Evolutionary conservation across 1,284 basidiomycete genomes (phyloP).

Genomic region (Fomes fomentarius): DNA sequence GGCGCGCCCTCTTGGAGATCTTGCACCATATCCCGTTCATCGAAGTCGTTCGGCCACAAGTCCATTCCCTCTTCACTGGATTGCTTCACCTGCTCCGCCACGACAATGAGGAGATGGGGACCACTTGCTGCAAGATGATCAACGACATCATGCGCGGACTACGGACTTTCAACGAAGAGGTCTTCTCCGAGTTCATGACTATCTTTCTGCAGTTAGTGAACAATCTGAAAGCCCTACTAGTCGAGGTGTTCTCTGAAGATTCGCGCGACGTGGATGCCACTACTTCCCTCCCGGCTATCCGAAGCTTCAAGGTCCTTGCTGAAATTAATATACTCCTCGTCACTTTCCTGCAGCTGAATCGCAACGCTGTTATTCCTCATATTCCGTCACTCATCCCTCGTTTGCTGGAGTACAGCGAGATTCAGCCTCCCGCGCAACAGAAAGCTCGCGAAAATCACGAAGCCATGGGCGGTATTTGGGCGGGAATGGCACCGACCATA

Average conservation of each 20-base stretch:
- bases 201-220: conserved; percentile 79
- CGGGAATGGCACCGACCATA: conserved; percentile 82
- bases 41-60: conserved; percentile 78
- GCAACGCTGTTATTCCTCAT: conserved; percentile 67
- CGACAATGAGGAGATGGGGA: conserved; percentile 98
- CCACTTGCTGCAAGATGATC: conserved; percentile 90
- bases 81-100: conserved; percentile 84
- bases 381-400: conserved; percentile 79
- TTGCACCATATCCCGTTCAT: conserved; percentile 87
- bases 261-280: conserved; percentile 60
- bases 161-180: conserved; percentile 77
- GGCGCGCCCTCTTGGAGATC: conserved; percentile 85
- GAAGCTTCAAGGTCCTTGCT: conserved; percentile 93
- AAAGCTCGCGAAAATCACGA: conserved; percentile 82
- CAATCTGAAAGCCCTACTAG: conserved; percentile 77
- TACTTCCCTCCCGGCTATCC: conserved; percentile 66
- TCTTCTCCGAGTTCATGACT: conserved; percentile 81
- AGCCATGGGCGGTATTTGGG: conserved; percentile 81
- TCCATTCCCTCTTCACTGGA: conserved; percentile 70
- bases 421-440: conserved; percentile 89
- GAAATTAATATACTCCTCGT: conserved; percentile 96
- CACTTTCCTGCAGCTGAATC: conserved; percentile 86
- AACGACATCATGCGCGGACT: conserved; percentile 80
- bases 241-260: conserved; percentile 74
- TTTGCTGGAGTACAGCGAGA: conserved; percentile 74